A percentile compares a stretch with the other conserved stretches of the same genome.
Evolutionary conservation across 1,139 yeast species (phyloP).

Genomic region (Debaryomyces fabryi): DNA sequence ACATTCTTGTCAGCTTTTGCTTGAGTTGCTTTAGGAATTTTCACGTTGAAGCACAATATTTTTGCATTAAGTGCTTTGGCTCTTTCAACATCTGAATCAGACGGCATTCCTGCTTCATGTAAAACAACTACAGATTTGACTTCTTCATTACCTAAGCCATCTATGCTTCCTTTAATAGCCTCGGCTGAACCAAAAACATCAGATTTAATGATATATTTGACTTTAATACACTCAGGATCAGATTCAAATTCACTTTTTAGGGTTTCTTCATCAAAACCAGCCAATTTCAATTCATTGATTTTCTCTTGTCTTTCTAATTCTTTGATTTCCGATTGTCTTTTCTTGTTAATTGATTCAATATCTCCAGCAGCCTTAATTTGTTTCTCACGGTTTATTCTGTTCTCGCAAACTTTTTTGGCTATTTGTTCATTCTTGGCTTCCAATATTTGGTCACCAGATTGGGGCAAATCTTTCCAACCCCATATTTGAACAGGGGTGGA

Average conservation of each 20-base stretch:
- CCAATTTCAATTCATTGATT: slow-evolving; percentile 55
- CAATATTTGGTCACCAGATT: slow-evolving; percentile 83
- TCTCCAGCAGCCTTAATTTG: slow-evolving; percentile 65
- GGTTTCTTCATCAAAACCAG: slow-evolving; percentile 55
- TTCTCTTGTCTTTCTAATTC: slow-evolving; percentile 54
- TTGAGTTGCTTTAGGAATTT: slow-evolving; percentile 65
- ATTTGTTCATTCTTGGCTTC: slow-evolving; percentile 73
- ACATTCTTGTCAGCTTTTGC: slow-evolving; percentile 60
- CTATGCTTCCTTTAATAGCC: slow-evolving; percentile 71
- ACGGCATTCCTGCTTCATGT: slow-evolving; percentile 83
- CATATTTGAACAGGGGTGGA: slow-evolving; percentile 89
- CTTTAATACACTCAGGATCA: slow-evolving; percentile 30
- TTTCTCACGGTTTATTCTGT: slow-evolving; percentile 58
- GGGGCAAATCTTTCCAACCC: slow-evolving; percentile 95
- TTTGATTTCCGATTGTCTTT: slow-evolving; percentile 48
- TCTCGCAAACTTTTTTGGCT: slow-evolving; percentile 75
- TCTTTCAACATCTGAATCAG: slow-evolving; percentile 78
- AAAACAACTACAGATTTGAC: slow-evolving; percentile 69
- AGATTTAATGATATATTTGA: slow-evolving; percentile 76
- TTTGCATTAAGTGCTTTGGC: slow-evolving; percentile 77
- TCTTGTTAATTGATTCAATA: slow-evolving; percentile 70
- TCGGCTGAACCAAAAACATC: slow-evolving; percentile 81
- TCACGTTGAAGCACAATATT: slow-evolving; percentile 78
- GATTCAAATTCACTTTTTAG: slow-evolving; percentile 25
- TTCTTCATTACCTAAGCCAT: slow-evolving; percentile 82